Percentiles rank a stretch among this genome's conserved stretches.
These are phyloP conservation scores for Jatropha podagrica DNA, from an alignment of 441 rosid species.

Conservation along the genomic window DNA sequence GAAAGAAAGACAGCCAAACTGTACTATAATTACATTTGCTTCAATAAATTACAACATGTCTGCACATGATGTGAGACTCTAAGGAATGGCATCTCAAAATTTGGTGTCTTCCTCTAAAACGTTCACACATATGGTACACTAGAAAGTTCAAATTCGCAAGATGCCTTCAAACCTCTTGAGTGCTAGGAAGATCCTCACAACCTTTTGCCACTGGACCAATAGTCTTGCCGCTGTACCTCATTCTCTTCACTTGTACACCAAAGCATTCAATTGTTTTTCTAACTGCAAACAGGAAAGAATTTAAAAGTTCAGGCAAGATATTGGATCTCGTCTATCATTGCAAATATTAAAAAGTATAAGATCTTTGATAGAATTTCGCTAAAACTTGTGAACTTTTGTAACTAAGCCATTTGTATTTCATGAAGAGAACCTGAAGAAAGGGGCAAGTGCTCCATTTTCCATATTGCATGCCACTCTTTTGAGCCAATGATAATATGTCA, in stretches of 20 bases:
- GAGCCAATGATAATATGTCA: not conserved
- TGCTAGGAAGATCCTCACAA: conserved; percentile 14
- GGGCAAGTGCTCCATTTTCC: not conserved
- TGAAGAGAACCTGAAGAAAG: not conserved
- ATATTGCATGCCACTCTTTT: not conserved
- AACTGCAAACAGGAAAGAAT: conserved; percentile 44
- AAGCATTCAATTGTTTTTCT: conserved; percentile 56
- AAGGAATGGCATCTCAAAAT: conserved; percentile 43
- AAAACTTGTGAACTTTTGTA: no score
- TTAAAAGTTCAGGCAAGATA: not conserved
- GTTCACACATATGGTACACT: conserved; percentile 41
- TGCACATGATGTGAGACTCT: conserved; percentile 30
- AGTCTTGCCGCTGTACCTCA: conserved; percentile 13
- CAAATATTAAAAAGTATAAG: no score
- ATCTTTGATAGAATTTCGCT: no score
- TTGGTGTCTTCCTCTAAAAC: conserved; percentile 28
- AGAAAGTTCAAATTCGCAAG: conserved; percentile 25
- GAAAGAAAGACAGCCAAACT: conserved; percentile 8
- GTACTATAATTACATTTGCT: conserved; percentile 31
- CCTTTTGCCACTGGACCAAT: not conserved
- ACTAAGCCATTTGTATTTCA: not conserved
- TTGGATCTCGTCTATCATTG: no score
- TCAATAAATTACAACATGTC: conserved; percentile 39
- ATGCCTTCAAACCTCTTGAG: conserved; percentile 23
- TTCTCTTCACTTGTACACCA: conserved; percentile 40